Base-by-base conservation (phyloP, 75 land plant genomes). In the Selaginella tamariscina region DNA sequence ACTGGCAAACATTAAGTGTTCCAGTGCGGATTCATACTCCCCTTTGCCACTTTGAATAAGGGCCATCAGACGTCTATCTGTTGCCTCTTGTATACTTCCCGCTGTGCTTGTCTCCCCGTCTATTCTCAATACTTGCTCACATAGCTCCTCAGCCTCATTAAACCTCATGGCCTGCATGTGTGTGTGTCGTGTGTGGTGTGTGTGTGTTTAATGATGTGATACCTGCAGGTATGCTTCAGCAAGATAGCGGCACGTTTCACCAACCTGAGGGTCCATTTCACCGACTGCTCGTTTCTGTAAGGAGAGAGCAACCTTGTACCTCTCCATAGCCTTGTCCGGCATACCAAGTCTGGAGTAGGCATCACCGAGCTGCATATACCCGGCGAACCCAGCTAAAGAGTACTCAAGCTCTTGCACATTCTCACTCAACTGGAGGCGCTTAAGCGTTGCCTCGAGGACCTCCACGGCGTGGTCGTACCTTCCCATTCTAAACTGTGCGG, bases 291-390 rank as follows among this genome's bases (percentile, higher is more conserved):
- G 65, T 55, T 75, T 82, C 75, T 92, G 97, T 59, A 92, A 69
- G 65, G 68, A 26, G 54, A 88, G 74, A 27, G 88, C 97, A 24
- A 57, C 64, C 13, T 65, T 70, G 73, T 91, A 91, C 67, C 72
- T 73, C 30, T 33, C 74, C 59, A 91, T 71, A 31, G 89, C 81
- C 1, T 71, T 63, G 0, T 78, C 97, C 22, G 77, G n/a, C 68
- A 70, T 78, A 20, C 97, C 97, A 27, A 84, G 54, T 73, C 80
- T 70, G 24, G 85, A 56, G 32, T 69, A 73, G 2, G 94, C 82
- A 68, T 91, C 97, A 5, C 97, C 97, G 0, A 91, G 72, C 78
- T 88, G 97, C 97, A 91, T 91, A 67, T 75, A 67, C 49, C 97
- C 94, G 18, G 87, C 73, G 71, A 86, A 88, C 0, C 68, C 75